Evolutionary conservation across 352 stramenopile species (phyloP).

Genomic region (Pythium oligandrum): DNA sequence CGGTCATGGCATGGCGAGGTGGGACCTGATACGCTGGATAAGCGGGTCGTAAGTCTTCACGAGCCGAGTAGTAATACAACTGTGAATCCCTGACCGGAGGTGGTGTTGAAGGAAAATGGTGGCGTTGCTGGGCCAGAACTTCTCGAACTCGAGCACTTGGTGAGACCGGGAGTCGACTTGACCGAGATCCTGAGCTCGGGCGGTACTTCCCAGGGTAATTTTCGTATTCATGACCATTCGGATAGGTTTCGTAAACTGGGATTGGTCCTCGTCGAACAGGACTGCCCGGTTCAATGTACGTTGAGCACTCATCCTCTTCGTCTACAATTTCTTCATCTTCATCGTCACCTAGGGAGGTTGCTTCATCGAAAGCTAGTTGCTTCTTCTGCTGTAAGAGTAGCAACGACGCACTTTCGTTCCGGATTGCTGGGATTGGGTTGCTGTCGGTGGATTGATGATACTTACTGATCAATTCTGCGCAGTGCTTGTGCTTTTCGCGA

Average conservation of each 20-base stretch:
- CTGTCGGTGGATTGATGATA: slow-evolving; percentile 39
- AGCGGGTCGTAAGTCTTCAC: slow-evolving; percentile 21
- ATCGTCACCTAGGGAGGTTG: neutral
- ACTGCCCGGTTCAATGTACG: slow-evolving; percentile 17
- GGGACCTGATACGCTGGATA: slow-evolving; percentile 10
- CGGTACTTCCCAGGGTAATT: too few species aligned
- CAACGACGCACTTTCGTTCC: slow-evolving; percentile 48
- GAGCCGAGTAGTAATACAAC: slow-evolving; percentile 28
- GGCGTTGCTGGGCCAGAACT: slow-evolving; percentile 24
- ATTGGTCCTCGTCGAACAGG: slow-evolving; percentile 22
- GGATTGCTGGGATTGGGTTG: slow-evolving; percentile 15
- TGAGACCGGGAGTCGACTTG: slow-evolving; percentile 25
- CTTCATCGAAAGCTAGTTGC: too few species aligned
- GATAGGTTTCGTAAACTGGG: slow-evolving; percentile 1
- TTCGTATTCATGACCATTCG: neutral
- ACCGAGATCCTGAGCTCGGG: neutral
- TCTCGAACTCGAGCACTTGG: slow-evolving; percentile 53
- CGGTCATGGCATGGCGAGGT: slow-evolving; percentile 25
- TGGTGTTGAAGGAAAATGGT: slow-evolving; percentile 11
- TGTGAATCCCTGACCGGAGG: neutral
- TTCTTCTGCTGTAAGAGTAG: slow-evolving; percentile 17
- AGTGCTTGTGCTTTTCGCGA: slow-evolving; percentile 39
- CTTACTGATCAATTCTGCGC: slow-evolving; percentile 46
- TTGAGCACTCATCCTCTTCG: slow-evolving; percentile 12
- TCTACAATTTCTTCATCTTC: slow-evolving; percentile 11